Conservation (phyloP, 305 asterid genomes). For the Rubia peregrina region DNA sequence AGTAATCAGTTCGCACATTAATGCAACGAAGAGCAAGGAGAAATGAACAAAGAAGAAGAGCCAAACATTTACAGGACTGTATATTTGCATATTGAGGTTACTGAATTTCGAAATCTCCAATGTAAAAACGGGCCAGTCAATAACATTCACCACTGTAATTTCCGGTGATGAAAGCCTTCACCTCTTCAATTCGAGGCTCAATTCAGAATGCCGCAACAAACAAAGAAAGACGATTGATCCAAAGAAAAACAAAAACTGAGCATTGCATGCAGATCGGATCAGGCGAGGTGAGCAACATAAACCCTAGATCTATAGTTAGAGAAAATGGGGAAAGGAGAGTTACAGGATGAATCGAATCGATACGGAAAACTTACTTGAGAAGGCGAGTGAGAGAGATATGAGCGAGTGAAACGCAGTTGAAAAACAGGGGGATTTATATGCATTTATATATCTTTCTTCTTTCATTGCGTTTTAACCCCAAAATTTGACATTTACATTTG, state of each 20-base stretch:
- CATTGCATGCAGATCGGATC: background rate
- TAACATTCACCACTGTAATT: too few species aligned
- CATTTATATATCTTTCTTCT: background rate
- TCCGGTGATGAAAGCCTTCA: too few species aligned
- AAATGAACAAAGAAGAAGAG: too few species aligned
- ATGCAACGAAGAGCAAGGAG: too few species aligned
- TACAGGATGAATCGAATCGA: background rate
- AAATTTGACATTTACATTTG: too few species aligned
- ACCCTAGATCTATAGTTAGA: background rate
- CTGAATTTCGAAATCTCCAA: too few species aligned
- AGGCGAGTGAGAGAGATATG: constrained; percentile 1
- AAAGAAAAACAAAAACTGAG: too few species aligned
- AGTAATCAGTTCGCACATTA: too few species aligned
- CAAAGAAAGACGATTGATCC: background rate
- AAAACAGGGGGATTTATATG: background rate
- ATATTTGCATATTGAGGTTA: too few species aligned
- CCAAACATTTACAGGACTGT: too few species aligned
- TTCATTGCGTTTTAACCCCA: background rate
- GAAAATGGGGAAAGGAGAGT: background rate
- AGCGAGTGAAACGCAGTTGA: background rate
- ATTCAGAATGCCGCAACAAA: background rate
- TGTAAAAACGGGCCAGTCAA: too few species aligned
- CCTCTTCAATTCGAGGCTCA: too few species aligned
- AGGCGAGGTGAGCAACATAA: background rate
- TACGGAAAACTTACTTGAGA: background rate